Evolutionary conservation across 306 rosid species (phyloP), one percentile per base, ranked within the genome.

Genomic region (Bauhinia variegata): DNA sequence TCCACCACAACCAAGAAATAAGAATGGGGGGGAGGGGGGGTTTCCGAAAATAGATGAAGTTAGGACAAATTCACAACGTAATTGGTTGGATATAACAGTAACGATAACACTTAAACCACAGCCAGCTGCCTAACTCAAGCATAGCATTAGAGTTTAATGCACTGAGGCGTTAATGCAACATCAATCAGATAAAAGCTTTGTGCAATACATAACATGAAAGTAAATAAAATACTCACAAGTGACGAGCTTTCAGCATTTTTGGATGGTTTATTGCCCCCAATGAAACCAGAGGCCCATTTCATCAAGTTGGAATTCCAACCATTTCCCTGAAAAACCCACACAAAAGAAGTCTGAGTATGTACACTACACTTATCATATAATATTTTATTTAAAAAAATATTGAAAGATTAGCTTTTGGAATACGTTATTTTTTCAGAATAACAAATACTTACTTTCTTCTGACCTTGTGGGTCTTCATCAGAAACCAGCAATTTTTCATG

Each of bases 201-300:
- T 55, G 33, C 12, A 17, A 63, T 58, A 56, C 44, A 54, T 42
- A 68, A 11, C 59, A 3, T 7, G 13, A 30, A 39, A 57, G 28
- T 6, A 23, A 34, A 61, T 5, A 53, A n/a, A 58, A 12, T 72
- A 59, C 89, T 84, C 79, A 93, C 99, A 50, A 34, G 67, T 17
- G 73, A 56, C 61, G 80, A 60, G 79, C 80, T 75, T 80, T 80
- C 84, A 71, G 85, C 65, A 64, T 65, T 85, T 79, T 83, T 87
- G 31, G 88, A 78, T 49, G 58, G 88, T 17, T 88, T 90, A 61
- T 63, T 79, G 70, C 84, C 74, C 68, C 96, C 71, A 79, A 93
- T 85, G 66, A 93, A 83, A 74, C 90, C 97, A 80, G 96, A 83
- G 60, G 99, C 97, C 99, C 99, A 93, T 82, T 83, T 93, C 53